Base-by-base conservation (phyloP, 73 alveolate species). In the Paramecium pentaurelia region DNA sequence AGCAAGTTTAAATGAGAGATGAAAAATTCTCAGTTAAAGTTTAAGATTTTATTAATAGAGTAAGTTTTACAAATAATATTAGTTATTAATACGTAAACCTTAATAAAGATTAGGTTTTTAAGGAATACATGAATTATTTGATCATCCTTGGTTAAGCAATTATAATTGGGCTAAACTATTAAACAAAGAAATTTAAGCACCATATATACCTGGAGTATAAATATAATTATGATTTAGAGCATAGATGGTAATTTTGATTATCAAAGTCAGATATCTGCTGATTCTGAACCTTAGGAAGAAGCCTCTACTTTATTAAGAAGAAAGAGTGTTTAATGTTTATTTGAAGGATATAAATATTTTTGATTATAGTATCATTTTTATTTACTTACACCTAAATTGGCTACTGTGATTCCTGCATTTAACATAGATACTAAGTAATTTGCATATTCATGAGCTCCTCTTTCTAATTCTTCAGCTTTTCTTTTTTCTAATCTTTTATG, bases 1-100 rank as follows among this genome's bases (percentile, higher is more conserved):
- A 94, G 64, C 86, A 96, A 89, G 94, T 95, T 30, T 92, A 97
- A 45, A 86, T 97, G 51, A 96, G 97, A n/a, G 95, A 97, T 70
- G 91, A 95, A 6, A 97, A 98, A 86, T 94, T 96, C 95, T 80
- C 97, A 20, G 68, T 60, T 28, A 98, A 96, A 90, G 95, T 97
- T 40, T 97, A 97, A 71, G 99, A 97, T 83, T 97, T 97, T 77
- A 95, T 97, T 9, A 97, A 97, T 92, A 97, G 95, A 77, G 97
- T 97, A 42, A 68, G 92, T 12, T 3, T 6, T 28, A 93, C 4
- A 27, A n/a, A 11, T 86, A 94, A 44, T 58, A 30, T 16, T 89
- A 92, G 93, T 64, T 92, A 83, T 37, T 92, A 30, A 58, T 45
- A 88, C 95, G 99, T 85, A 96, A 97, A 86, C 95, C 96, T 28